A percentile compares a stretch with the other conserved stretches of the same genome.
phyloP scores from a whole-genome alignment of 768 basidiomycete species.

The Gymnopilus junonius region DNA sequence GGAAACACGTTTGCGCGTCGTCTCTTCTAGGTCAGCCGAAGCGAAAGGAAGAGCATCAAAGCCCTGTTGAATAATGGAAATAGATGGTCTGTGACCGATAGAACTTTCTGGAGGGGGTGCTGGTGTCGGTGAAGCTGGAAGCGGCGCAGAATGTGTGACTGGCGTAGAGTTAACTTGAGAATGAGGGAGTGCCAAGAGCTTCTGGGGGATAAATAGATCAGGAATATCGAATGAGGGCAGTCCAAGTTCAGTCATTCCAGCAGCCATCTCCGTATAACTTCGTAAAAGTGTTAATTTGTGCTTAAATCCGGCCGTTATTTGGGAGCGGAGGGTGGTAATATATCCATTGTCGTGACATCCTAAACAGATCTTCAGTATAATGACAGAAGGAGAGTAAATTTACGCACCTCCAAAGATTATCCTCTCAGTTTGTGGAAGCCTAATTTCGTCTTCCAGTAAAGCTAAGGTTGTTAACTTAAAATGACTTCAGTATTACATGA shows the following conservation, averaged over 20 bases:
- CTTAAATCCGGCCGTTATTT: constrained; percentile 66
- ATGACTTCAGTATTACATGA: constrained; percentile 3
- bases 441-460: constrained; percentile 64
- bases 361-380: constrained; percentile 28
- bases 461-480: constrained; percentile 31
- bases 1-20: constrained; percentile 23
- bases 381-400: constrained; percentile 13
- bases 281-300: constrained; percentile 68
- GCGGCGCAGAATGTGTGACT: constrained; percentile 10
- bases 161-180: constrained; percentile 13
- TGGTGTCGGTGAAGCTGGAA: constrained; percentile 6
- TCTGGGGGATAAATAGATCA: constrained; percentile 63
- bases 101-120: constrained; percentile 8
- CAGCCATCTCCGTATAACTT: constrained; percentile 64
- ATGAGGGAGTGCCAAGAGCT: constrained; percentile 38
- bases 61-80: constrained; percentile 21
- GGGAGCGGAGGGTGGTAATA: constrained; percentile 60
- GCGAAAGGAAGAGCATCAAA: constrained; percentile 31
- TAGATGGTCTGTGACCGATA: constrained; percentile 10
- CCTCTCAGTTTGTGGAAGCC: constrained; percentile 64
- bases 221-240: constrained; percentile 59
- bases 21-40: constrained; percentile 24
- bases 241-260: constrained; percentile 58
- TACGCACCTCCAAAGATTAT: constrained; percentile 67
- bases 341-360: constrained; percentile 81